Evolutionary conservation across 2,329 filamentous ascomycete genomes (phyloP).

Genomic region (Phoma sp.): DNA sequence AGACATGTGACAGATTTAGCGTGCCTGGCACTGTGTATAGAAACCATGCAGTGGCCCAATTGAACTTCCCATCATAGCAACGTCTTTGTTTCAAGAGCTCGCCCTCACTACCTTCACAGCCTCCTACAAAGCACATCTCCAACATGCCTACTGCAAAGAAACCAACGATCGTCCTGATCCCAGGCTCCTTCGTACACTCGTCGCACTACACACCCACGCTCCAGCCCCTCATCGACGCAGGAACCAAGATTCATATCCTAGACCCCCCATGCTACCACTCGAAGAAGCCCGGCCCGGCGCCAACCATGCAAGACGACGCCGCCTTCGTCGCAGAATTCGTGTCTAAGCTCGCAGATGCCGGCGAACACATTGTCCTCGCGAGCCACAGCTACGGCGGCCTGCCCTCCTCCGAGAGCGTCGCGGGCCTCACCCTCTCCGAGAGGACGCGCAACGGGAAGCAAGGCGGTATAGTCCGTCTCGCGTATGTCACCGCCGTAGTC

Average conservation of each 20-base stretch:
- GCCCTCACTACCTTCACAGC: not conserved
- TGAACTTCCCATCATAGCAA: not conserved
- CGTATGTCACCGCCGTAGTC: conserved; percentile 21
- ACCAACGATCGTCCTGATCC: conserved; percentile 18
- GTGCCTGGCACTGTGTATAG: not conserved
- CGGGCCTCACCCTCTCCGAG: conserved; percentile 11
- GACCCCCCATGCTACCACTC: conserved; percentile 18
- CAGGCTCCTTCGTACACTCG: conserved; percentile 25
- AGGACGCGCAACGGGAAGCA: not conserved
- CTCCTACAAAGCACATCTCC: not conserved
- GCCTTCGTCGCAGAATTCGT: conserved; percentile 28
- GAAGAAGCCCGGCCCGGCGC: conserved; percentile 13
- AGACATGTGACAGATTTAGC: not conserved
- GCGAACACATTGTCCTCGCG: conserved; percentile 39
- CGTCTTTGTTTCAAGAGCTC: not conserved
- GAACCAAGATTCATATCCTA: conserved; percentile 16
- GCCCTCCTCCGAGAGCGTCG: conserved; percentile 12
- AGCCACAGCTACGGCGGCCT: conserved; percentile 21
- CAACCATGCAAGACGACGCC: conserved; percentile 35
- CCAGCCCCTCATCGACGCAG: conserved; percentile 4
- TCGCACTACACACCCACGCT: conserved; percentile 17
- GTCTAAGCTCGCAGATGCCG: conserved; percentile 28
- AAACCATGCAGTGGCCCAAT: not conserved
- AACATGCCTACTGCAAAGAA: not conserved
- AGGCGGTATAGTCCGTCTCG: conserved; percentile 16